Base-by-base conservation (phyloP, 2,329 filamentous ascomycete genomes). In the Colletotrichum tropicale region DNA sequence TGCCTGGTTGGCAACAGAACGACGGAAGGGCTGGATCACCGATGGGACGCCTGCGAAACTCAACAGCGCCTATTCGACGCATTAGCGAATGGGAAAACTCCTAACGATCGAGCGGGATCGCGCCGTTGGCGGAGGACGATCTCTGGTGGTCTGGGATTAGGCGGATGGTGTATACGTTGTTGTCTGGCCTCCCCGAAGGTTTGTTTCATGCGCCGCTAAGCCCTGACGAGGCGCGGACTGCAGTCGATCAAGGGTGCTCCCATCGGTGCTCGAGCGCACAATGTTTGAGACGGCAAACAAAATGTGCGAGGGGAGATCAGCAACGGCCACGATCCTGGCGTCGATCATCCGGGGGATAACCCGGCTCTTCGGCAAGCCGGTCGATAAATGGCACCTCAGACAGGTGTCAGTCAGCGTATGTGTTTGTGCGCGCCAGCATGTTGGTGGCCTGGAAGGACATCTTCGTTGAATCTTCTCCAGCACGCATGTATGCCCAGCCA, bases 31-130 rank as follows among this genome's bases (percentile, higher is more conserved):
- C 58, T 74, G 64, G 64, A 73, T 74, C 74, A 76, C 32, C 43
- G 74, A 74, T 76, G 74, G 70, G 64, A 76, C 74, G 48, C 65
- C 64, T 65, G 65, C 58, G 70, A 76, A 76, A 74, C 70, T 76
- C 64, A 60, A 34, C 28, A 28, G 43, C 34, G 56, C 48, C 48
- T 36, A n/a, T n/a, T 38, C n/a, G 58, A 55, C 24, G 58, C 32
- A 56, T 62, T 64, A 21, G 43, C 64, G 58, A 61, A 52, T 66
- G 38, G 16, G 8, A 71, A n/a, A 21, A 48, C 36, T n/a, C 24
- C 30, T 30, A 28, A 68, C 6, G 56, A 38, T 61, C 43, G 34
- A 38, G 52, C n/a, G 43, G 32, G 43, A 64, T 38, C 43, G 36
- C 56, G 24, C 36, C 34, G 62, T 67, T 60, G 70, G 36, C 26